These are phyloP conservation scores for Neurospora intermedia DNA, from an alignment of 495 filamentous ascomycete genomes.

Conservation along the genomic window DNA sequence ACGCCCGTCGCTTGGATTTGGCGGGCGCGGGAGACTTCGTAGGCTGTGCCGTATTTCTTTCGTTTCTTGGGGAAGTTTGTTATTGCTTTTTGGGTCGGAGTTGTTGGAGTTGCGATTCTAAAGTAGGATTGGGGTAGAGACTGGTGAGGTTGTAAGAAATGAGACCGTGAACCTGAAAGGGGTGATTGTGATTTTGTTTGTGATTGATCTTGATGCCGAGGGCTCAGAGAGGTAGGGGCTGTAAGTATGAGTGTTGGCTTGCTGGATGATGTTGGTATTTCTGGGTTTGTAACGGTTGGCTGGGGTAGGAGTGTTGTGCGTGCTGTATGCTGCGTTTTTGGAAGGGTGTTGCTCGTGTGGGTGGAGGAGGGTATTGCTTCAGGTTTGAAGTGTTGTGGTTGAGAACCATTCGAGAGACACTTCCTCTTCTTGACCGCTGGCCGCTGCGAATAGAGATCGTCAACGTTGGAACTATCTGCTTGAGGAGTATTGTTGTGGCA, in stretches of 20 bases:
- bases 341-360: not conserved
- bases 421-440: not conserved
- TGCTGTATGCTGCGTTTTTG: not conserved
- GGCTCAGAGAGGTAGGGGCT: not conserved
- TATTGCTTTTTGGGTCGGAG: not conserved
- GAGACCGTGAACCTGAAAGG: not conserved
- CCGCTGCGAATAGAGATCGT: not conserved
- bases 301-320: not conserved
- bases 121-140: not conserved
- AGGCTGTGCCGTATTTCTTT: not conserved
- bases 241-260: not conserved
- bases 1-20: not conserved
- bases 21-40: not conserved
- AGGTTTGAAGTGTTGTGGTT: not conserved
- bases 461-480: not conserved
- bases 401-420: not conserved
- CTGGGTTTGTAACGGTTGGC: not conserved
- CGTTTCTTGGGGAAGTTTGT: not conserved
- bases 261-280: not conserved
- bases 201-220: not conserved
- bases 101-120: not conserved
- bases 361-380: not conserved
- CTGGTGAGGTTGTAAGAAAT: not conserved
- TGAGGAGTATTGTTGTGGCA: not conserved
- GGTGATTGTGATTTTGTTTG: not conserved